These are phyloP conservation scores for Wallacemonas rigidus DNA, from an alignment of 208 protist genomes.

Conservation along the genomic window DNA sequence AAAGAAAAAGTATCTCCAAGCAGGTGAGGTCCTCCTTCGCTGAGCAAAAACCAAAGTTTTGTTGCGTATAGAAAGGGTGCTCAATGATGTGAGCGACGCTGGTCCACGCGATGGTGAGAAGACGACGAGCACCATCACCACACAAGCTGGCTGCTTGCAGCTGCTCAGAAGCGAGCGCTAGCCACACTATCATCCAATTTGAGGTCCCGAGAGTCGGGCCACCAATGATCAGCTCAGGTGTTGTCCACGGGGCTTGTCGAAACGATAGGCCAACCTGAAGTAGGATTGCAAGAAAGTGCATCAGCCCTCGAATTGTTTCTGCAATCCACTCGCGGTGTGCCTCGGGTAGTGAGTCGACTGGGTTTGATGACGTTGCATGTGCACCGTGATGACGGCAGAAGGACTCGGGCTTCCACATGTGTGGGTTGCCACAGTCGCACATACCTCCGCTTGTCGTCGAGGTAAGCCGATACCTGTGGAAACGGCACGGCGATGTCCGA, in stretches of 20 bases:
- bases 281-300: not conserved
- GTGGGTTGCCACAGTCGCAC: constrained; percentile 94
- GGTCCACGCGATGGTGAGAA: constrained; percentile 8
- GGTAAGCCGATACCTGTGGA: constrained; percentile 75
- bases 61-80: not conserved
- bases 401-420: constrained; percentile 65
- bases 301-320: constrained; percentile 3
- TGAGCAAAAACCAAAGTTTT: constrained; percentile 2
- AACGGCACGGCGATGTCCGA: constrained; percentile 68
- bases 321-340: constrained; percentile 1
- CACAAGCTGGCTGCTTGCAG: constrained; percentile 3
- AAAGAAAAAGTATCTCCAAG: constrained; percentile 10
- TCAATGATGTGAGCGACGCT: constrained; percentile 4
- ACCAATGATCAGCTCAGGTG: constrained; percentile 5
- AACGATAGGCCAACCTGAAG: constrained; percentile 10
- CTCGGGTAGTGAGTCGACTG: constrained; percentile 3
- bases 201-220: not conserved
- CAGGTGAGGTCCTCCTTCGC: constrained; percentile 5
- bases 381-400: constrained; percentile 68
- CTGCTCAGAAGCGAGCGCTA: constrained; percentile 7
- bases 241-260: constrained; percentile 6
- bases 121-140: constrained; percentile 3
- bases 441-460: constrained; percentile 72
- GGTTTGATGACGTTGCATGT: constrained; percentile 1
- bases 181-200: constrained; percentile 5